phyloP scores from a whole-genome alignment of 2,329 filamentous ascomycete species.

The Zymoseptoria brevis region DNA sequence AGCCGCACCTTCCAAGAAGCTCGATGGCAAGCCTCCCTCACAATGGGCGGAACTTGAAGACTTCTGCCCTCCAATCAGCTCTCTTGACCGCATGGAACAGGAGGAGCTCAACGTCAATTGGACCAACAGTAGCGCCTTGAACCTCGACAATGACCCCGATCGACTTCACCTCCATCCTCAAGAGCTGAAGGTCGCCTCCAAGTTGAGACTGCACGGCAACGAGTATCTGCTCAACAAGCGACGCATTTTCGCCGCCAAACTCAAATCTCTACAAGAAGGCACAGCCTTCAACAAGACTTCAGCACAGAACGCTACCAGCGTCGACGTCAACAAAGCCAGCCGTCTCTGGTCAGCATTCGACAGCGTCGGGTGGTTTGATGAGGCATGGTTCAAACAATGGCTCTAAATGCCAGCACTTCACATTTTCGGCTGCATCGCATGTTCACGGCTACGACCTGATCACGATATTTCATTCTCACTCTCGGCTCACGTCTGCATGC shows the following conservation, averaged over 20 bases:
- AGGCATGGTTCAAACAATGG: conserved; percentile 18
- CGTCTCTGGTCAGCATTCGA: conserved; percentile 88
- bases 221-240: conserved; percentile 91
- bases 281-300: conserved; percentile 94
- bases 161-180: conserved; percentile 65
- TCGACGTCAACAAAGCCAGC: conserved; percentile 95
- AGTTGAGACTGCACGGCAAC: conserved; percentile 73
- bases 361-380: conserved; percentile 33
- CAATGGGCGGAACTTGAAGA: conserved; percentile 23
- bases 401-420: conserved; percentile 3
- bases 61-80: conserved; percentile 19
- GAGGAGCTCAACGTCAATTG: conserved; percentile 11
- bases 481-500: not conserved
- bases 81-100: conserved; percentile 12
- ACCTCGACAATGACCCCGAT: conserved; percentile 66
- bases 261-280: conserved; percentile 56
- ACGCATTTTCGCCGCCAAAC: conserved; percentile 72
- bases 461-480: not conserved
- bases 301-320: conserved; percentile 93
- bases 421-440: not conserved
- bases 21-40: conserved; percentile 18
- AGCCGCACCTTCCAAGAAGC: conserved; percentile 22
- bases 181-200: conserved; percentile 68
- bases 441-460: not conserved
- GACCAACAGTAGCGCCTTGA: conserved; percentile 63